phyloP scores from a whole-genome alignment of 495 filamentous ascomycete genomes.

The Hamigera avellanea region DNA sequence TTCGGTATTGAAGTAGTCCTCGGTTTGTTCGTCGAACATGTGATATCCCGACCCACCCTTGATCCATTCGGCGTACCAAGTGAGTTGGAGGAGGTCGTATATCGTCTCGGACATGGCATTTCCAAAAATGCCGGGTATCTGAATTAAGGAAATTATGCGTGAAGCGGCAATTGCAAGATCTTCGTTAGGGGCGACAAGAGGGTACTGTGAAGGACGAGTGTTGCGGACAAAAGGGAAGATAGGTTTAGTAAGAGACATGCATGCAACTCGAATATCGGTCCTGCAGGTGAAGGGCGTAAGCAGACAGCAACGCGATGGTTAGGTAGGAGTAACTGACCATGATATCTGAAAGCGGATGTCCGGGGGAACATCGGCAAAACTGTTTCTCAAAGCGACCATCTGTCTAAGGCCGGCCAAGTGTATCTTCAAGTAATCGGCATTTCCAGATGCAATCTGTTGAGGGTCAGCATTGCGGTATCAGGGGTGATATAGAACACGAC shows the following conservation, averaged over 20 bases:
- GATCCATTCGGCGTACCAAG: conserved; percentile 34
- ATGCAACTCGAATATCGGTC: conserved; percentile 37
- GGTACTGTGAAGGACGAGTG: conserved; percentile 22
- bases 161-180: conserved; percentile 26
- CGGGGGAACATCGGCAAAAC: conserved; percentile 28
- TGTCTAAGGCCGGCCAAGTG: conserved; percentile 35
- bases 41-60: conserved; percentile 17
- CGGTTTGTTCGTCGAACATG: conserved; percentile 27
- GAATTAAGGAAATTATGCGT: conserved; percentile 22
- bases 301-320: not conserved
- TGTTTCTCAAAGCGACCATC: conserved; percentile 34
- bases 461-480: conserved; percentile 11
- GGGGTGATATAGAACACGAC: too few species aligned
- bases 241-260: conserved; percentile 31
- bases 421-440: conserved; percentile 35
- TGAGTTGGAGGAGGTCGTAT: conserved; percentile 28
- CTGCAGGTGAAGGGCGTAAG: conserved; percentile 7
- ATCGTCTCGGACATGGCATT: conserved; percentile 21
- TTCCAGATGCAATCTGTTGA: conserved; percentile 31
- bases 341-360: conserved; percentile 35
- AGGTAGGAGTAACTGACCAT: conserved; percentile 19
- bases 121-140: conserved; percentile 30
- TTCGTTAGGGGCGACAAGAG: conserved; percentile 22
- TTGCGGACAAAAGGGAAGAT: conserved; percentile 35
- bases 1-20: conserved; percentile 37